A percentile compares a stretch with the other conserved stretches of the same genome.
Evolutionary conservation across 139 green algal genomes (phyloP).

Genomic region (Chlorella ohadii): DNA sequence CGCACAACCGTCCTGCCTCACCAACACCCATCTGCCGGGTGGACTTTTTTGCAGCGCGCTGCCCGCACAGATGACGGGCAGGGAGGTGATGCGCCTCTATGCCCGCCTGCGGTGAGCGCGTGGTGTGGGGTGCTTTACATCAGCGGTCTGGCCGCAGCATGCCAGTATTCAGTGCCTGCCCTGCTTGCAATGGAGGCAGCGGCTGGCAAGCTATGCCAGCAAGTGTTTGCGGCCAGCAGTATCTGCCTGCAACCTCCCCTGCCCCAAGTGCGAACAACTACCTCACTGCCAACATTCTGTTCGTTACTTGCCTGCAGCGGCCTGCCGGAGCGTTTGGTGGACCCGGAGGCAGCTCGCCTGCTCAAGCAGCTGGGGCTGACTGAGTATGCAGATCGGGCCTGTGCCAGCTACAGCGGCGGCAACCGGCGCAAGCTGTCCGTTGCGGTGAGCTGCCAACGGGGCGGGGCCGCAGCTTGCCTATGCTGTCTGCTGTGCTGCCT

Average conservation of each 20-base stretch:
- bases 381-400: slow-evolving; percentile 48
- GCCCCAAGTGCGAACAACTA: too few relatives aligned
- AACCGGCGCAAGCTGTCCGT: slow-evolving; percentile 84
- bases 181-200: too few relatives aligned
- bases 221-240: too few relatives aligned
- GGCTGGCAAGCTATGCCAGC: too few relatives aligned
- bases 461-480: too few relatives aligned
- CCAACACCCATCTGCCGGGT: too few relatives aligned
- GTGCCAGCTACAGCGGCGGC: slow-evolving; percentile 70
- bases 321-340: slow-evolving; percentile 42
- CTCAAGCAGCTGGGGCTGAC: slow-evolving; percentile 64
- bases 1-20: too few relatives aligned
- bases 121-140: neutral
- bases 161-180: too few relatives aligned
- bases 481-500: too few relatives aligned
- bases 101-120: slow-evolving; percentile 48
- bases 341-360: slow-evolving; percentile 43
- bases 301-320: slow-evolving; percentile 28
- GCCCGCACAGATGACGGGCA: slow-evolving; percentile 64
- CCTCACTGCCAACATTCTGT: neutral
- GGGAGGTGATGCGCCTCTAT: slow-evolving; percentile 77
- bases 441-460: slow-evolving; percentile 16
- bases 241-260: too few relatives aligned
- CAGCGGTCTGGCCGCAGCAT: too few relatives aligned
- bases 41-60: slow-evolving; percentile 21